Evolutionary conservation across 2,329 filamentous ascomycete species (phyloP), one percentile per base, ranked within the genome.

Genomic region (Pseudogymnoascus sp.): DNA sequence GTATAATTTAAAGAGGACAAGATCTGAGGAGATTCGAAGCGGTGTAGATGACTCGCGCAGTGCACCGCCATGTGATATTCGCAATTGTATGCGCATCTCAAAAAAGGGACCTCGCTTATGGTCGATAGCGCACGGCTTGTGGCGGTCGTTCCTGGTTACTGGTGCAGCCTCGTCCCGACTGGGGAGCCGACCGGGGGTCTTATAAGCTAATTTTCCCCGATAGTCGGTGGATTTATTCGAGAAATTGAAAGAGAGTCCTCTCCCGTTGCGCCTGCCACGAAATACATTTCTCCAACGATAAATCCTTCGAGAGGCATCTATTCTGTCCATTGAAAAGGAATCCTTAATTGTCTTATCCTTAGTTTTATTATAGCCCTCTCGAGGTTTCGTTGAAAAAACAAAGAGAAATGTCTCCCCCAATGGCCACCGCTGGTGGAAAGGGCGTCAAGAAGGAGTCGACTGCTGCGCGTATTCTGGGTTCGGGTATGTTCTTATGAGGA

Each of bases 391-490:
- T 56, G 59, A 60, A 60, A 38, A 37, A 60, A 40, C 19, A 33
- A 35, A 21, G 23, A 60, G 59, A 37, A 60, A 60, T 60, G 59
- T 65, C 53, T 23, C 33, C 56, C 42, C 29, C 61, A 66, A 65
- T 68, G 62, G 66, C 72, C 5, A 68, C 67, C 59, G 64, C 68
- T 59, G 64, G 83, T 62, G 80, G 83, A 46, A 86, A 82, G 72
- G 82, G 85, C 72, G 81, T 82, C 72, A 88, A 96, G 83, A 91
- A 84, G 79, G 95, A 99, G 82, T 96, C 93, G 64, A 92, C 90
- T 72, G 76, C 88, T 74, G 95, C 95, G 71, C 86, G 95, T 78
- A 79, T 99, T 69, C 80, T 97, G 68, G 95, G 95, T 72, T 97
- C 95, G 73, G 95, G 95, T 97, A 80, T 63, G 77, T 67, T 59